Evolutionary conservation across 345 rosid species (phyloP), one percentile per base, ranked within the genome.

Genomic region (Geranium rotundifolium): DNA sequence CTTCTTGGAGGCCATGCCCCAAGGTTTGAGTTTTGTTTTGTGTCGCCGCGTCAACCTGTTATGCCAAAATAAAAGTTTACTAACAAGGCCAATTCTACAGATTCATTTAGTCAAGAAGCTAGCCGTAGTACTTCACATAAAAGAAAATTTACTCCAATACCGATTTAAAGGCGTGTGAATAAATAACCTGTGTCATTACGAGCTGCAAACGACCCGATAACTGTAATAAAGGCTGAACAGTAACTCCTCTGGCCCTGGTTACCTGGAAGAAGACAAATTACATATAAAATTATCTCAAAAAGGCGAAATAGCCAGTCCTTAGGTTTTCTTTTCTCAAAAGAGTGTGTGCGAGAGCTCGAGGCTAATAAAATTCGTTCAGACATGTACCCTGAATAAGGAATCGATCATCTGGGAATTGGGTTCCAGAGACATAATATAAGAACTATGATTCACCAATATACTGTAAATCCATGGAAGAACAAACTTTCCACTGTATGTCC

Each of bases 191-290:
- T 29, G 90, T 83, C 23, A 75, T 83, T 64, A 85, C 77, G 66
- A 93, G 90, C 67, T 86, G 88, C 67, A 88, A 76, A 62, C 97
- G 90, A 18, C 99, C 99, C 18, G 93, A 80, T 65, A 88, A 74
- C 66, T 82, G 92, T 64, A 90, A 70, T 67, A 90, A 77, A 68
- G 86, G 81, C 76, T 80, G 85, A 80, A 83, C 57, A 67, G 87
- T 81, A 14, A 34, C 71, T 68, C 77, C 85, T 73, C 92, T 82
- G 63, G 81, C 72, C 72, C 72, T 81, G 30, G 84, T 73, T 54
- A 77, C 80, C 99, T 88, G 72, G 37, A 65, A 69, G 54, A 75
- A 61, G 10, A 34, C 34, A 73, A 18, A 55, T 52, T 60, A 18
- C 17, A 14, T 20, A 6, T 19, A 41, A 57, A 23, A 23, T 23